Percentiles rank a stretch among this genome's conserved stretches.
Evolutionary conservation across 1,284 basidiomycete species (phyloP).

Genomic region (Apiotrichum porosum): DNA sequence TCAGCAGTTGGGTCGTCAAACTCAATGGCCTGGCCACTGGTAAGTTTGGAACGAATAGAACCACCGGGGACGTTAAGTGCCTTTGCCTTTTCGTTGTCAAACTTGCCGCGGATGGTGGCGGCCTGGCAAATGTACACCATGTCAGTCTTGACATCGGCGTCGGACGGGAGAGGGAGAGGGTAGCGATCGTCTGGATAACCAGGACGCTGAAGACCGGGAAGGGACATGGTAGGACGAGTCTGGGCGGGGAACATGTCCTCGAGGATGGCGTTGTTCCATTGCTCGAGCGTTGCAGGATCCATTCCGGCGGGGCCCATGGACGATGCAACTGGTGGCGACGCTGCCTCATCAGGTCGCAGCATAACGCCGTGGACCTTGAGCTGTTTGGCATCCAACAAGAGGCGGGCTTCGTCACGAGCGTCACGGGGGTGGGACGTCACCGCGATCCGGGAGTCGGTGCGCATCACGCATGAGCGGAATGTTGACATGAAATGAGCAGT

Average conservation of each 20-base stretch:
- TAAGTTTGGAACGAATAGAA: constrained; percentile 49
- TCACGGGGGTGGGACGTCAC: no score
- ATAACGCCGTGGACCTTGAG: constrained; percentile 33
- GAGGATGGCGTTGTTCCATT: constrained; percentile 14
- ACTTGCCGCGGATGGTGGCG: constrained; percentile 76
- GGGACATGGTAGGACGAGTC: neutral
- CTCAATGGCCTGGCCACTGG: constrained; percentile 48
- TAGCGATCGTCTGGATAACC: constrained; percentile 16
- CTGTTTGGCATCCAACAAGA: no score
- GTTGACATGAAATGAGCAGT: constrained; percentile 66
- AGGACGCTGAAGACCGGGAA: constrained; percentile 6
- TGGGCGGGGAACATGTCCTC: constrained; percentile 23
- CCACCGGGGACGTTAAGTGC: constrained; percentile 65
- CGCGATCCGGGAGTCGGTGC: constrained; percentile 19
- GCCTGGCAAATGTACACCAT: constrained; percentile 68
- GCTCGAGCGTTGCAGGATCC: no score
- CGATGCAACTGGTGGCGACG: no score
- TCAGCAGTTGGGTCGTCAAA: constrained; percentile 49
- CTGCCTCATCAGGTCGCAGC: constrained; percentile 9
- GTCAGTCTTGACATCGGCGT: constrained; percentile 31
- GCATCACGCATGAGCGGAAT: constrained; percentile 44
- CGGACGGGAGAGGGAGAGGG: constrained; percentile 25
- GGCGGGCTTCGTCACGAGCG: no score
- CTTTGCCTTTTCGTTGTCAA: constrained; percentile 64
- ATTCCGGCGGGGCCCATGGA: no score